A percentile compares a stretch with the other conserved stretches of the same genome.
Conservation (phyloP, 2,329 filamentous ascomycete genomes). For the Aspergillus sp. region DNA sequence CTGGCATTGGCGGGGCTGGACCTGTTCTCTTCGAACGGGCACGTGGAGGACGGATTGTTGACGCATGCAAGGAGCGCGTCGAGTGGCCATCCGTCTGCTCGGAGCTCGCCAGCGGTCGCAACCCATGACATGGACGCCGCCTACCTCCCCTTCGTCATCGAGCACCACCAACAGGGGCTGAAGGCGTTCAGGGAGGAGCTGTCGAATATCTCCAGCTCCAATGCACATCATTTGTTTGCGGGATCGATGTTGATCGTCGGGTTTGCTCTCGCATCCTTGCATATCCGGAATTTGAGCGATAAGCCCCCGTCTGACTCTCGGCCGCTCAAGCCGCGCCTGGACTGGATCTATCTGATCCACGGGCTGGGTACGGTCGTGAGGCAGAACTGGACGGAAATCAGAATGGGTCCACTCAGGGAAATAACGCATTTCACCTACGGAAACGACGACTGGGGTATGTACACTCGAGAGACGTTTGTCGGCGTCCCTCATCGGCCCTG, state of each 20-base stretch:
- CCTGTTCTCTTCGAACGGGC: slow-evolving; percentile 6
- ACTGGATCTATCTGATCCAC: slow-evolving; percentile 20
- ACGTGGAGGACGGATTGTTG: no score
- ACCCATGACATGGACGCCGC: neutral
- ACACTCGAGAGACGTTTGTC: neutral
- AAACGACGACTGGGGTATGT: slow-evolving; percentile 18
- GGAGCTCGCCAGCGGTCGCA: neutral
- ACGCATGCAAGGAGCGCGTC: no score
- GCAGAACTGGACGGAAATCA: slow-evolving; percentile 15
- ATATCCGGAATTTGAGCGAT: slow-evolving; percentile 3
- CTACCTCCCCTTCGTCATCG: slow-evolving; percentile 7
- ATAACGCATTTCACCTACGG: slow-evolving; percentile 11
- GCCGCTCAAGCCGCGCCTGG: slow-evolving; percentile 3
- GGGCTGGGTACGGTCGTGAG: slow-evolving; percentile 8
- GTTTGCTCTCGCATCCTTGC: slow-evolving; percentile 21
- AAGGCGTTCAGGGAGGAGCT: slow-evolving; percentile 16
- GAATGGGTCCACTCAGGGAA: slow-evolving; percentile 10
- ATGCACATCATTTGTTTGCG: slow-evolving; percentile 13
- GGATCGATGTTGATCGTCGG: slow-evolving; percentile 19
- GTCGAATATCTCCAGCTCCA: slow-evolving; percentile 1
- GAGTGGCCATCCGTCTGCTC: no score
- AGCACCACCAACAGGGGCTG: slow-evolving; percentile 22
- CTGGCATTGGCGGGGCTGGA: slow-evolving; percentile 24
- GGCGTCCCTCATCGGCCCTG: neutral
- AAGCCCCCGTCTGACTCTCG: no score